phyloP scores from a whole-genome alignment of 2,329 filamentous ascomycete species.

The Domatiomyces globalis region DNA sequence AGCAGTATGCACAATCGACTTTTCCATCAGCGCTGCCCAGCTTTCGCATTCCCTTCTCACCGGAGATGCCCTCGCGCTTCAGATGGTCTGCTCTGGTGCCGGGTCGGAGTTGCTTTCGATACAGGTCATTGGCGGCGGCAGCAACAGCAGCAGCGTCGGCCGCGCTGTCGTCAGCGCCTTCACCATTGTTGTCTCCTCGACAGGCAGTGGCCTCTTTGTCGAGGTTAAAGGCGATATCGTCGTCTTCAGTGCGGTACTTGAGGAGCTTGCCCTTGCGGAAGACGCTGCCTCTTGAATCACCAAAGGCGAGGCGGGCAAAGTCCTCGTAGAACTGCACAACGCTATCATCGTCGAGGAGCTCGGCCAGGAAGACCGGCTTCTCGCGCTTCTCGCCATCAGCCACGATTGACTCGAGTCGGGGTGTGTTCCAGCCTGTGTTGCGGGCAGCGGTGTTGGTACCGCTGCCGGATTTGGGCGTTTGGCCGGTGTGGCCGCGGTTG shows the following conservation, averaged over 20 bases:
- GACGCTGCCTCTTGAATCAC: constrained; percentile 73
- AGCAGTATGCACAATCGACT: constrained; percentile 89
- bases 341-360: constrained; percentile 83
- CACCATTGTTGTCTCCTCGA: constrained; percentile 31
- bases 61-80: constrained; percentile 32
- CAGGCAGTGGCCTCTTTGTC: constrained; percentile 23
- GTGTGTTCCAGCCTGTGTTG: constrained; percentile 35
- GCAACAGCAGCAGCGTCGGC: constrained; percentile 16
- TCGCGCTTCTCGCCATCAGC: constrained; percentile 31
- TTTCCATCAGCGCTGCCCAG: constrained; percentile 73
- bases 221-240: constrained; percentile 19
- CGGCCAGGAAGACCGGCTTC: constrained; percentile 78
- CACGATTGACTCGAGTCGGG: constrained; percentile 15
- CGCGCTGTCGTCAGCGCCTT: constrained; percentile 19
- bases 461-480: constrained; percentile 23
- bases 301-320: constrained; percentile 83
- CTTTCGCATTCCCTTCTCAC: constrained; percentile 57
- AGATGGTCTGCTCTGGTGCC: constrained; percentile 12
- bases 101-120: background rate
- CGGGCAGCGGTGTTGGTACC: constrained; percentile 27
- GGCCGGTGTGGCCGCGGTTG: constrained; percentile 47
- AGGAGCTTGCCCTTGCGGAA: constrained; percentile 72
- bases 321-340: constrained; percentile 94
- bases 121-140: background rate
- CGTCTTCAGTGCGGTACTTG: constrained; percentile 70